Evolutionary conservation across 768 basidiomycete species (phyloP).

Genomic region (Tricholoma matsutake): DNA sequence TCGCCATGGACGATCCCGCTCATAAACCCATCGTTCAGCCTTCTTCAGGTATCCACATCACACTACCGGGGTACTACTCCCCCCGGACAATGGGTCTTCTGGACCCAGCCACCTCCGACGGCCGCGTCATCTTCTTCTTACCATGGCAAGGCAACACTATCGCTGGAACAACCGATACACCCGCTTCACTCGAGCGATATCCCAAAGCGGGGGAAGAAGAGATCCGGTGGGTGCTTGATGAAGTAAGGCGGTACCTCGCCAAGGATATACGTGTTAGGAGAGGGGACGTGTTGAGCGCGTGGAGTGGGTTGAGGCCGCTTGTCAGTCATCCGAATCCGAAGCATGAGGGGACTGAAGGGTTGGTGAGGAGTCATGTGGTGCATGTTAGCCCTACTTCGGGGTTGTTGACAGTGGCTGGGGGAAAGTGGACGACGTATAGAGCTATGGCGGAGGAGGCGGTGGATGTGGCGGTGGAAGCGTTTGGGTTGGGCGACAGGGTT

Average conservation of each 20-base stretch:
- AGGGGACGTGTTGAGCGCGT: constrained; percentile 93
- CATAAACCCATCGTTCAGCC: constrained; percentile 89
- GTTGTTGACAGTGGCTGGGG: constrained; percentile 91
- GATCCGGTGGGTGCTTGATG: constrained; percentile 94
- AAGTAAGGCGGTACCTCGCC: constrained; percentile 84
- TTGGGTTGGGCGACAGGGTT: constrained; percentile 54
- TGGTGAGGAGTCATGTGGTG: constrained; percentile 94
- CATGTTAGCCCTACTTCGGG: constrained; percentile 69
- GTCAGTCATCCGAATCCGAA: constrained; percentile 65
- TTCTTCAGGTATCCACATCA: constrained; percentile 93
- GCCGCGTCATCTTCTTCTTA: constrained; percentile 97
- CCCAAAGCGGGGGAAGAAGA: constrained; percentile 90
- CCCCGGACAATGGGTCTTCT: constrained; percentile 93
- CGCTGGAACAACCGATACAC: constrained; percentile 93
- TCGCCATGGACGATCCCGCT: constrained; percentile 72
- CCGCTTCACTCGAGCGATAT: constrained; percentile 64
- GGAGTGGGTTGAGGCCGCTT: constrained; percentile 89
- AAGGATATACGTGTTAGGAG: constrained; percentile 93
- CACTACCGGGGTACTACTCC: constrained; percentile 95
- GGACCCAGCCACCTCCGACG: constrained; percentile 93
- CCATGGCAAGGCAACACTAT: constrained; percentile 99
- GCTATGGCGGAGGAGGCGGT: constrained; percentile 96
- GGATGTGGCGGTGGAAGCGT: constrained; percentile 79
- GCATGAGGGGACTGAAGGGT: constrained; percentile 63
- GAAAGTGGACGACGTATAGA: constrained; percentile 98